Evolutionary conservation across 2,329 filamentous ascomycete species (phyloP), one percentile per base, ranked within the genome.

Genomic region (Phialophora tarda): DNA sequence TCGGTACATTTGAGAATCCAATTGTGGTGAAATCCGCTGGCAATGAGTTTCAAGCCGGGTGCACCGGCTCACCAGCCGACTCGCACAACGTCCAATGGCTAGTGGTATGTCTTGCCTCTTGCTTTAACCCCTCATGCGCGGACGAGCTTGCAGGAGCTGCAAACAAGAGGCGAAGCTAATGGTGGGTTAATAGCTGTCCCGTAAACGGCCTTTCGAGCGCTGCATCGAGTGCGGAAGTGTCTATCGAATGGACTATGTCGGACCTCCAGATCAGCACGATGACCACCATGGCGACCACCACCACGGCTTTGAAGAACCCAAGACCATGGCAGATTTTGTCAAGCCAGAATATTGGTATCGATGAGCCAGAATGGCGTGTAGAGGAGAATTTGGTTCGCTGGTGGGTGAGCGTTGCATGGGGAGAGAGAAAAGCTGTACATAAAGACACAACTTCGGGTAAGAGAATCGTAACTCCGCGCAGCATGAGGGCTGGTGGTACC

Each of bases 201-300:
- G 91, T 78, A 89, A 95, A 66, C 93, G 95, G 79, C 95, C 95
- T 65, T 82, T 97, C 74, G 92, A 96, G 85, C 92, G 95, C 80
- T 99, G 95, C 89, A 89, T 89, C 77, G 95, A 99, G 86, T 99
- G 95, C 83, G 95, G 95, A 74, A 92, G 89, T 80, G 92, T 95
- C 74, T 93, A 96, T 86, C 96, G 97, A 89, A 95, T 98, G 91
- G 90, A 97, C 79, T 99, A 97, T 82, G 83, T 97, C 73, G 95
- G 95, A 69, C 89, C 93, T 59, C 80, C 89, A 78, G 91, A 95
- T 72, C 87, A 87, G 77, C 85, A 88, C 75, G 87, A 87, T 77
- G 85, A 88, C 75, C 75, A 77, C 69, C 79, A 78, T 67, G 81
- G 84, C 75, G 81, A 84, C 75, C 79, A 78, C 68, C 81, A 84